Conservation (phyloP, 164 flowering plant genomes). For the Nelumbo lutea region DNA sequence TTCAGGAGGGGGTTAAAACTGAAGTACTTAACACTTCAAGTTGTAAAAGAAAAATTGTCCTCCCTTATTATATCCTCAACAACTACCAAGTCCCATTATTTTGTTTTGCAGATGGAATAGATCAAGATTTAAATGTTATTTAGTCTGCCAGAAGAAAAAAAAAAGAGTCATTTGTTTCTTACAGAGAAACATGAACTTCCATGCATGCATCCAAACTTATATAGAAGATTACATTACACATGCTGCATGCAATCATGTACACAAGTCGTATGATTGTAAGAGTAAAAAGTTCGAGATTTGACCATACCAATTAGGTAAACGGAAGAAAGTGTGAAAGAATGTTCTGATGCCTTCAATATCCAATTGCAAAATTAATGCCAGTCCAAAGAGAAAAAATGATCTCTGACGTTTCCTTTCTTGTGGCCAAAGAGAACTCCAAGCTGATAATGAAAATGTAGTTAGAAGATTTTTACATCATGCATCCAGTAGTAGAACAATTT, state of each 20-base stretch:
- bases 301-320: conserved; percentile 74
- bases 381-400: conserved; percentile 91
- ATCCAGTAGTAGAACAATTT: background rate
- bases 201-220: background rate
- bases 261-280: background rate
- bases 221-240: background rate
- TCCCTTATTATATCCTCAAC: background rate
- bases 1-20: background rate
- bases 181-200: background rate
- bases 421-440: conserved; percentile 98
- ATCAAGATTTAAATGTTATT: background rate
- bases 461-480: background rate
- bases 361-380: conserved; percentile 82
- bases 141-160: background rate
- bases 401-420: conserved; percentile 94
- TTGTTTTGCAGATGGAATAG: background rate
- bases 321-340: conserved; percentile 87
- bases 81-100: background rate
- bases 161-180: background rate
- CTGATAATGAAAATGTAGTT: conserved; percentile 29
- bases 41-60: background rate
- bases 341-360: conserved; percentile 84
- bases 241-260: background rate
- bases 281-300: background rate
- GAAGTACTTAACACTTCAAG: background rate